These are phyloP conservation scores for Malus domestica DNA, from an alignment of 306 rosid genomes.

Conservation along the genomic window ASM211411v1 NC_041803.1:52770501-52771000, in stretches of 20 bases:
- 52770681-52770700: constrained; percentile 76
- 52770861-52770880: not conserved
- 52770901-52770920: constrained; percentile 29
- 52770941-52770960: not conserved
- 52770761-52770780: not conserved
- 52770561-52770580: constrained; percentile 95
- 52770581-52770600: constrained; percentile 92
- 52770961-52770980: not conserved
- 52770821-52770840: not conserved
- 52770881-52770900: not conserved
- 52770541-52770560: constrained; percentile 87
- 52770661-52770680: constrained; percentile 99
- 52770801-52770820: not conserved
- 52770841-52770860: constrained; percentile 4
- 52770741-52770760: not conserved
- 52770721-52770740: not conserved
- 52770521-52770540: constrained; percentile 98
- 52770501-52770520: constrained; percentile 89
- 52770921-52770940: constrained; percentile 23
- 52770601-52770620: constrained; percentile 82
- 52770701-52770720: constrained; percentile 96
- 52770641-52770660: constrained; percentile 98
- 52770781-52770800: not conserved
- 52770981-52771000: not conserved
- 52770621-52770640: constrained; percentile 88